Evolutionary conservation across 2,329 filamentous ascomycete genomes (phyloP), one percentile per base, ranked within the genome.

Genomic region (Dactylellina cionopaga): DNA sequence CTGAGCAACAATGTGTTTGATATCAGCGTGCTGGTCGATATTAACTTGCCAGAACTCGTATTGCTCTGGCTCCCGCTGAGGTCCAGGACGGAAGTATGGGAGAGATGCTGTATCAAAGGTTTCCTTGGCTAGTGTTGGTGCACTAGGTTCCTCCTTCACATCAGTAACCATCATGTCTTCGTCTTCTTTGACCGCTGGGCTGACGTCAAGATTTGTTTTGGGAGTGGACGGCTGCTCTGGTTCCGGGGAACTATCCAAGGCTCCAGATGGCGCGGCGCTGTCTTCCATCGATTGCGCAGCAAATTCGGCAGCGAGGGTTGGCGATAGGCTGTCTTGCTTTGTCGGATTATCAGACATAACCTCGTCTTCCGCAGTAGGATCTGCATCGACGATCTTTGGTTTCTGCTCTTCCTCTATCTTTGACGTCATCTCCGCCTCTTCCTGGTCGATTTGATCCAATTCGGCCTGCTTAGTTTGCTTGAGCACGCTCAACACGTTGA

Each of bases 41-140:
- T 74, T 75, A 9, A 39, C 54, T 25, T 73, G 72, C 62, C 75
- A 77, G 39, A 77, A 76, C 17, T 74, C 75, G 27, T 75, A 75
- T 29, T 76, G 74, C 7, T 66, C 59, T 19, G 75, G 74, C 25
- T 77, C 75, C 46, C 65, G 62, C 47, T 74, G 75, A 25, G 65
- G 75, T 13, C 76, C 76, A 22, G 74, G 41, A 7, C 65, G 60
- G 51, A 76, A 75, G 56, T 77, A 77, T 15, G 76, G 76, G 15
- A 77, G 64, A 0, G 69, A 54, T 11, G 69, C 54, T 15, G 44
- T 62, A 49, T 73, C 69, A 22, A 47, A 59, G 4, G 41, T 27
- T 59, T 64, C 64, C 6, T 73, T 71, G 15, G 70, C 44, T n/a
- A n/a, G n/a, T 10, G 47, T 35, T 4, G 31, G 44, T 29, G 64